Base-by-base conservation (phyloP, 257 asterid species). In the Nicotiana sylvestris region DNA sequence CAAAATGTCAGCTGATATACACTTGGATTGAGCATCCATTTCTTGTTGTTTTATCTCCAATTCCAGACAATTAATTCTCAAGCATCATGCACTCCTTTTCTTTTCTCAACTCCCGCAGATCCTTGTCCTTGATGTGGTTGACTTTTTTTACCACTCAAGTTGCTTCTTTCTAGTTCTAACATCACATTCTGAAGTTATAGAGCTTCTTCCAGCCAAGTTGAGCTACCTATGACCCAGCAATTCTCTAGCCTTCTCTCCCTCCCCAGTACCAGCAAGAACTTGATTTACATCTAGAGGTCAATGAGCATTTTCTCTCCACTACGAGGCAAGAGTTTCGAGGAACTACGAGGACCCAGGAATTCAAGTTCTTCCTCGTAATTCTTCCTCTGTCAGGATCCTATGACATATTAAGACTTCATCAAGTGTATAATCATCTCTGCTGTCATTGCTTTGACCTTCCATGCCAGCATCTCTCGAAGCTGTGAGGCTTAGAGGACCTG, bases 131-230 rank as follows among this genome's bases (percentile, higher is more conserved):
- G 62, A 76, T 58, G 83, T 83, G 65, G 51, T 84, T 60, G 77
- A 66, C 62, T 57, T 83, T 13, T 55, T 55, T 83, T 43, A 82
- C 87, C 86, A 64, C 46, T 65, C 79, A 10, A 64, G 68, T 17
- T 76, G 84, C 32, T 84, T 77, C 76, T 78, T 84, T 86, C 83
- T 77, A 86, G 79, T n/a, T 84, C 84, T 82, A 84, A 67, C 85
- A 78, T 64, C 46, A 78, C 82, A 17, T 69, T 85, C 77, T 72
- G 77, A 82, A 84, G 62, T 43, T 76, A 82, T 15, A 84, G 55
- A 61, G 67, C 82, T 76, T 87, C 86, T 72, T 78, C 84, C 66
- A 85, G 78, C 74, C 78, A 81, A 82, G 82, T 58, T 25, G 57
- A 29, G 66, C 64, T 80, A 30, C 83, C 76, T 78, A 66, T 16